Conservation (phyloP, 805 yeast genomes). For the Sugiyamaella marilandica region DNA sequence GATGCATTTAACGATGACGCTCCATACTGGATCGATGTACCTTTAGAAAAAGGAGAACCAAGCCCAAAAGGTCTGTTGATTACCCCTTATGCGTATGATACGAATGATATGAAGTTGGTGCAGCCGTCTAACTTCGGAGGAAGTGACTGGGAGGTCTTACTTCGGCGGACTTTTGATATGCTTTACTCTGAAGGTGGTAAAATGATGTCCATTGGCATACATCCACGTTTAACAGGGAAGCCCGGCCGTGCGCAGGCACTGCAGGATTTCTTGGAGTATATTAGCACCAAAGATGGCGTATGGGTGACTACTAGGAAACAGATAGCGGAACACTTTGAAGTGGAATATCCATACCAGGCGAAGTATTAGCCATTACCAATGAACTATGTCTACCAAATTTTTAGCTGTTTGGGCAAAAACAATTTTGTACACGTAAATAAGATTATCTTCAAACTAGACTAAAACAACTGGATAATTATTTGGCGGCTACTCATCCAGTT, state of each 20-base stretch:
- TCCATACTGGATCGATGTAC: conserved; percentile 36
- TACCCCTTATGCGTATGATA: conserved; percentile 33
- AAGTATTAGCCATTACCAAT: not conserved
- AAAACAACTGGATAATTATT: too few relatives aligned
- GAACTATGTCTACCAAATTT: too few relatives aligned
- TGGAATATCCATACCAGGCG: not conserved
- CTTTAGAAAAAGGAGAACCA: conserved; percentile 19
- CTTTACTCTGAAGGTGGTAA: conserved; percentile 36
- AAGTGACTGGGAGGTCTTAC: conserved; percentile 30
- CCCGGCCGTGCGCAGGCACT: conserved; percentile 37
- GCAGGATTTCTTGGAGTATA: conserved; percentile 35
- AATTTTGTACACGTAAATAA: too few relatives aligned
- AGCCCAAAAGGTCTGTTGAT: conserved; percentile 24
- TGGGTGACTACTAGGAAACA: conserved; percentile 38
- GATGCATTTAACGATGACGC: conserved; percentile 37
- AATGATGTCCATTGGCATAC: conserved; percentile 38
- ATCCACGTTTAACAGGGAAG: conserved; percentile 36
- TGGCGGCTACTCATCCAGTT: not conserved
- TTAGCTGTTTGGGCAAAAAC: too few relatives aligned
- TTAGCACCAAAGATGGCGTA: conserved; percentile 33
- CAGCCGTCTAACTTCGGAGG: conserved; percentile 28
- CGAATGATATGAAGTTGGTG: conserved; percentile 32
- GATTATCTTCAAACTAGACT: too few relatives aligned
- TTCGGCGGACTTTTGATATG: conserved; percentile 37
- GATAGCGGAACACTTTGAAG: conserved; percentile 29